Evolutionary conservation across 129 eudicot species (phyloP), one percentile per base, ranked within the genome.

Genomic region (Silybum marianum): DNA sequence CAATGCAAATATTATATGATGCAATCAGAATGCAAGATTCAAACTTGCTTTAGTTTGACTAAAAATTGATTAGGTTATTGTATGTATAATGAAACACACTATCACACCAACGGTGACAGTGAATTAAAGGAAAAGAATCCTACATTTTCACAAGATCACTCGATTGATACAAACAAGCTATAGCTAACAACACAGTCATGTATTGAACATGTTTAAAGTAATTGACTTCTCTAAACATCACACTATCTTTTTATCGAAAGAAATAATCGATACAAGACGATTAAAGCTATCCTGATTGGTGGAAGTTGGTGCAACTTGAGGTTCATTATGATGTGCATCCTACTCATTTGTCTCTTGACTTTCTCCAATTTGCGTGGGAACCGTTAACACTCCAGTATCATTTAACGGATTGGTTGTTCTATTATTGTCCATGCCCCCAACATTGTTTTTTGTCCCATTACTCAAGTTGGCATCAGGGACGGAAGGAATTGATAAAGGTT

Each of bases 401-500:
- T n/a, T 87, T 69, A 39, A 39, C 71, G 54, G 84, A 42, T 76
- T 71, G 10, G 77, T 16, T 40, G 79, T 70, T 78, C 68, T 84
- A 26, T 24, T 68, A 72, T 67, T 11, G n/a, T 34, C 85, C 13
- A 38, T 22, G 30, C 70, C 81, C 85, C 70, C 87, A 65, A 38
- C 72, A 70, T 30, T 34, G 42, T 60, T 80, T 58, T 80, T 72
- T 30, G 78, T 54, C 42, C 42, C 63, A 4, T 80, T 71, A 60
- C 25, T 72, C 4, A 38, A 46, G 40, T 76, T 82, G 28, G 76
- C 54, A 74, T 73, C 63, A 42, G 58, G 67, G 24, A 75, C 72
- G 75, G 63, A 38, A 38, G 82, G 81, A 82, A 77, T 40, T 71
- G 74, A 21, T 2, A 65, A 54, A 83, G 85, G 90, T 18, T 89